These are phyloP conservation scores for Metrosideros polymorpha DNA, from an alignment of 441 rosid genomes.

Conservation along the genomic window DNA sequence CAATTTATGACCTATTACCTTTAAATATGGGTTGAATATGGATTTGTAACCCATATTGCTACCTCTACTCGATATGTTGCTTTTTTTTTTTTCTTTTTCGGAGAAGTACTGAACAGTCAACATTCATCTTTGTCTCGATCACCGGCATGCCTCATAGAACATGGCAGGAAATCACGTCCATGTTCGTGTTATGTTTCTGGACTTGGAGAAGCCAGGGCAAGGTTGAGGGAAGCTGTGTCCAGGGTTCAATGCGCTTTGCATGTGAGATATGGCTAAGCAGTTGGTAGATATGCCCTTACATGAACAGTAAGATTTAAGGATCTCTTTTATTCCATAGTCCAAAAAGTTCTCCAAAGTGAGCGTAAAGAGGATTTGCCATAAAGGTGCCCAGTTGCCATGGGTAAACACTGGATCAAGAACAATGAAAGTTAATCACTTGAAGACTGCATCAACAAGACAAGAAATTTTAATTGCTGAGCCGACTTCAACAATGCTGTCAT, in stretches of 20 bases:
- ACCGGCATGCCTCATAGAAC: background rate
- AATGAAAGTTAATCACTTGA: background rate
- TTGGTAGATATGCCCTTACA: background rate
- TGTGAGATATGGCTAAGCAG: background rate
- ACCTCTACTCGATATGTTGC: too few species aligned
- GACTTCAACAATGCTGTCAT: background rate
- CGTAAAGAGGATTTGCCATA: background rate
- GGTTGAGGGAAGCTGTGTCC: background rate
- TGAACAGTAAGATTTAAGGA: background rate
- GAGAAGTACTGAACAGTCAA: background rate
- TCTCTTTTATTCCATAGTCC: background rate
- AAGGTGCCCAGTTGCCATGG: background rate
- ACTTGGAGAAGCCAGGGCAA: background rate
- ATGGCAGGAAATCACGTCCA: background rate
- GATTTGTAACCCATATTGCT: too few species aligned
- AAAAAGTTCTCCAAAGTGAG: background rate
- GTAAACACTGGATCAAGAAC: background rate
- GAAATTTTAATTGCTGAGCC: background rate
- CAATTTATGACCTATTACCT: too few species aligned
- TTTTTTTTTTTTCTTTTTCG: background rate
- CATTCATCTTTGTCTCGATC: background rate
- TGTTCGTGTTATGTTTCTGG: background rate
- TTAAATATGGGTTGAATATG: too few species aligned
- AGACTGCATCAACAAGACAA: background rate
- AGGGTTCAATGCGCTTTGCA: background rate